Base-by-base conservation (phyloP, 75 land plant genomes). In the Isoetes taiwanensis region DNA sequence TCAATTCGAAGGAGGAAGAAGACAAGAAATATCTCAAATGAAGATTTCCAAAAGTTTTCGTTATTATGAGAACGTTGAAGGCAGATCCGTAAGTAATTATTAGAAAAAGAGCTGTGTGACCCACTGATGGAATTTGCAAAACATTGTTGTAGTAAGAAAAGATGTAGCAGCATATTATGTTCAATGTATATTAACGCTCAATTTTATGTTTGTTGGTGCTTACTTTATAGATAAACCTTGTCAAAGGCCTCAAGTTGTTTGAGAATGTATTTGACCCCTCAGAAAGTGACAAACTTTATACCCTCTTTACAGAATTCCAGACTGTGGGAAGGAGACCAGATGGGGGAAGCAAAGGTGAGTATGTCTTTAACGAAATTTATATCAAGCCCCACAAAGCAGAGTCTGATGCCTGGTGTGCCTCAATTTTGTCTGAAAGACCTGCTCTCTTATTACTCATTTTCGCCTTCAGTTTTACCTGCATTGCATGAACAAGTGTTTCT, bases 241-340 rank as follows among this genome's bases (percentile, higher is more conserved):
- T 70, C 43, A 86, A 86, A 52, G 91, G 91, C 9, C 62, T 86
- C 8, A 69, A 74, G 41, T 40, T 83, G 12, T 77, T 74, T 67
- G 83, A 80, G 50, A 66, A 68, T 14, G 52, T 86, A 3, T 52
- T 74, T 28, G 68, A 67, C 64, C 66, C 48, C 3, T 32, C 56
- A 16, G 83, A 86, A 35, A 60, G 72, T 34, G 43, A 71, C 53
- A 64, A 61, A 9, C 46, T 82, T 46, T 32, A 77, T 43, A 58
- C 70, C 5, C 21, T 74, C 29, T 63, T 68, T 6, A 72, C 72
- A 69, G 83, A 82, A 53, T 33, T 82, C 52, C 81, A 75, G 57
- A 34, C 66, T 66, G 67, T 85, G 24, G 91, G 91, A 24, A 67
- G 75, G 52, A 50, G 65, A 43, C 78, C 77, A 58, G 73, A 86